Evolutionary conservation across 768 basidiomycete genomes (phyloP).

Genomic region (Termitomyces sp.): DNA sequence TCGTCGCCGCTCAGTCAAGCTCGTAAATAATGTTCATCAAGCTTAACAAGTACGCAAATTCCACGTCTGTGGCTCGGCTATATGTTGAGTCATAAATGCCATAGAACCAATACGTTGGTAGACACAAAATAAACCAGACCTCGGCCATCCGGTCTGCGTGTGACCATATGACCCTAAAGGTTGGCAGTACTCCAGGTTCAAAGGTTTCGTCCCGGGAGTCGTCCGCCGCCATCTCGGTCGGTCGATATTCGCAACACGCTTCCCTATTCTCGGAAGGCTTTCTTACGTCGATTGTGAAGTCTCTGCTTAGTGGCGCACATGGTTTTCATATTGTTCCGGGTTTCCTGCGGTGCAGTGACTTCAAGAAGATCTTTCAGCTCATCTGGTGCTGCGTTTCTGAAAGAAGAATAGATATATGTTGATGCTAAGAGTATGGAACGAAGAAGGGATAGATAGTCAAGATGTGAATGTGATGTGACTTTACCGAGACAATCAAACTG

Average conservation of each 20-base stretch:
- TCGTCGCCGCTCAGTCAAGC: background rate
- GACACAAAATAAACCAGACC: too few species aligned
- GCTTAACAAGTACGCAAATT: background rate
- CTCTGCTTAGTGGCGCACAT: background rate
- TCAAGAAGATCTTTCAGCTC: background rate
- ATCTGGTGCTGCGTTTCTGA: background rate
- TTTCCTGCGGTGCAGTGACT: background rate
- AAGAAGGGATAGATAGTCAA: background rate
- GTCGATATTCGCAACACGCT: too few species aligned
- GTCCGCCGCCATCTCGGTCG: too few species aligned
- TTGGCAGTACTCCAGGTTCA: too few species aligned
- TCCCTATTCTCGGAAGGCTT: background rate
- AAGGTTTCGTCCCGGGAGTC: too few species aligned
- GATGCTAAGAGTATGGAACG: too few species aligned
- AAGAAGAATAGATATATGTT: background rate
- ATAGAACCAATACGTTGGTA: too few species aligned
- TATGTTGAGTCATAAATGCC: background rate
- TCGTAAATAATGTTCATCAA: background rate
- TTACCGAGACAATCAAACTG: too few species aligned
- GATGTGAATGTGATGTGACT: background rate
- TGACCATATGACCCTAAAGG: too few species aligned
- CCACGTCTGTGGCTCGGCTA: background rate
- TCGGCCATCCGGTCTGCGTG: too few species aligned
- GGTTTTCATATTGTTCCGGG: background rate
- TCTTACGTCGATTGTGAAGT: background rate